These are phyloP conservation scores for Metschnikowia dekortorum DNA, from an alignment of 805 yeast species.

Conservation along the genomic window DNA sequence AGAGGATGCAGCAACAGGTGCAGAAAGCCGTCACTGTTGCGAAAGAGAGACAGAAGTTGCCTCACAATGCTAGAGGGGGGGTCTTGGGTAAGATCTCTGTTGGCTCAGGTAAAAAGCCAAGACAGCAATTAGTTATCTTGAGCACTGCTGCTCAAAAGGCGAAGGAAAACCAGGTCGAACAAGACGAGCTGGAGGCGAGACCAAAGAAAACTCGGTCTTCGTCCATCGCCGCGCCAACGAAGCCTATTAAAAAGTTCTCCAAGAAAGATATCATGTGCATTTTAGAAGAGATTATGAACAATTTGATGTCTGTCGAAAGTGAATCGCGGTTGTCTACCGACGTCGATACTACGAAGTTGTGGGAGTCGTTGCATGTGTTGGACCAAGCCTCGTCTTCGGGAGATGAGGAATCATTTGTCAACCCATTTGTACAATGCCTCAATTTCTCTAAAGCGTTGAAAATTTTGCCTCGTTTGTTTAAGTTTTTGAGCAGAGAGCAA, in stretches of 20 bases:
- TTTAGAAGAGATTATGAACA: constrained; percentile 74
- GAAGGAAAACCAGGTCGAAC: constrained; percentile 22
- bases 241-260: constrained; percentile 28
- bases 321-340: constrained; percentile 33
- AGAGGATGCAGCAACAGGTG: constrained; percentile 97
- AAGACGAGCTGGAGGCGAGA: constrained; percentile 14
- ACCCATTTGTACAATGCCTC: constrained; percentile 79
- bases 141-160: constrained; percentile 45
- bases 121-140: constrained; percentile 72
- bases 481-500: constrained; percentile 72
- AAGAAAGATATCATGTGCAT: constrained; percentile 51
- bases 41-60: constrained; percentile 72
- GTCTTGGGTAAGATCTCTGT: constrained; percentile 84
- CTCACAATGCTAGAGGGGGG: constrained; percentile 70
- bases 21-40: constrained; percentile 95
- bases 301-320: constrained; percentile 76
- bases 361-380: constrained; percentile 75
- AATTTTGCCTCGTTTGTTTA: constrained; percentile 82
- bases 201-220: constrained; percentile 26
- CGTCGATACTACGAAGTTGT: constrained; percentile 45
- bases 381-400: constrained; percentile 57
- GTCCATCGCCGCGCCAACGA: constrained; percentile 31
- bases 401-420: constrained; percentile 44
- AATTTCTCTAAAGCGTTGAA: constrained; percentile 85
- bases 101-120: constrained; percentile 78